A percentile compares a stretch with the other conserved stretches of the same genome.
Conservation (phyloP, 768 basidiomycete species). For the Amanita polypyramis region DNA sequence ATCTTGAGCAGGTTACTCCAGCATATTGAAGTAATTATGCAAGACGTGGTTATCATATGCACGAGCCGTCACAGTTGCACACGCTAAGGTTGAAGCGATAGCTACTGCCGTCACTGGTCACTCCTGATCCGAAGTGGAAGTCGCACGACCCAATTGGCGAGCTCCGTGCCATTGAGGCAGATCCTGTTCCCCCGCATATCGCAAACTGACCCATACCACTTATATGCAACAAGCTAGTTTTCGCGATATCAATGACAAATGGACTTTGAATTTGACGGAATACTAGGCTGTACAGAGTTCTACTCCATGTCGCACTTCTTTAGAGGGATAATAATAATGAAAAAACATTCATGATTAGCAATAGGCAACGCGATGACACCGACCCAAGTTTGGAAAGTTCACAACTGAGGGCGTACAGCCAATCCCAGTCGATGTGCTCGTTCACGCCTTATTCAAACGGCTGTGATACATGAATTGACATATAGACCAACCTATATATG, state of each 20-base stretch:
- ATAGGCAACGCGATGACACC: constrained; percentile 65
- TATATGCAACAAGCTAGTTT: constrained; percentile 35
- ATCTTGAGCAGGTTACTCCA: constrained; percentile 61
- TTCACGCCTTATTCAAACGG: constrained; percentile 38
- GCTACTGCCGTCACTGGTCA: constrained; percentile 53
- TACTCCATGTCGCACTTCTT: constrained; percentile 28
- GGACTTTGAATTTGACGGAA: constrained; percentile 28
- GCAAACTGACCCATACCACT: constrained; percentile 61
- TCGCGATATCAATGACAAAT: constrained; percentile 35
- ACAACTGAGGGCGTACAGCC: constrained; percentile 35
- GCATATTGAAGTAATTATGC: constrained; percentile 44
- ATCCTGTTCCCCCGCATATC: no score
- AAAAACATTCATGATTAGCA: constrained; percentile 60
- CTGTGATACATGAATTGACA: constrained; percentile 18
- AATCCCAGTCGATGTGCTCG: constrained; percentile 58
- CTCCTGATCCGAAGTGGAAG: constrained; percentile 31
- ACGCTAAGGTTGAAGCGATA: constrained; percentile 51
- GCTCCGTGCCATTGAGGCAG: no score
- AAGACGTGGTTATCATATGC: constrained; percentile 54
- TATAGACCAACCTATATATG: constrained; percentile 38
- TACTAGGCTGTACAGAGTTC: not conserved
- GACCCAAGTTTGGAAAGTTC: constrained; percentile 20
- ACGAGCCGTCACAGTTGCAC: constrained; percentile 54
- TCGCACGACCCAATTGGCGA: not conserved
- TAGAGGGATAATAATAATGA: constrained; percentile 55